phyloP scores from a whole-genome alignment of 2,329 filamentous ascomycete genomes.

The Thelonectria rubi region DNA sequence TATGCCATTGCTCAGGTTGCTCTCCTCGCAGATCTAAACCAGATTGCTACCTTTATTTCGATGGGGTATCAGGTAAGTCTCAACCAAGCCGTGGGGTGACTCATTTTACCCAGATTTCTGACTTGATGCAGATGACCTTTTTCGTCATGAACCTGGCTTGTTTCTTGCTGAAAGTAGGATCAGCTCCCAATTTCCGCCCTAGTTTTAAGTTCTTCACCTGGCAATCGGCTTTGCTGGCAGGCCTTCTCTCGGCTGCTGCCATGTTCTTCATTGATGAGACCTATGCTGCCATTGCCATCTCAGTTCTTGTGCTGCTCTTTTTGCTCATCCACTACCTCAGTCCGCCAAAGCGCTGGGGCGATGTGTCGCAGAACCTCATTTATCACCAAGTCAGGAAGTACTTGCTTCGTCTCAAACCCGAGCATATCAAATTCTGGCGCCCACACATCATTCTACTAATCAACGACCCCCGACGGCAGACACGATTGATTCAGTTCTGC shows the following conservation, averaged over 20 bases:
- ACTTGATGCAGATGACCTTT: conserved; percentile 75
- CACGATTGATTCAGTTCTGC: conserved; percentile 87
- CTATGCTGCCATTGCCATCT: conserved; percentile 80
- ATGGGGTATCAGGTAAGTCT: conserved; percentile 81
- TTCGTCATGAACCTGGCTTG: conserved; percentile 88
- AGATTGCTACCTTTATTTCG: conserved; percentile 88
- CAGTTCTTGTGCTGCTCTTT: conserved; percentile 79
- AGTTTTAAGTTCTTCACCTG: conserved; percentile 91
- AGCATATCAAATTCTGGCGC: conserved; percentile 94
- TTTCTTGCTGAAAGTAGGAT: conserved; percentile 85
- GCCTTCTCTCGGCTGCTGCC: conserved; percentile 77
- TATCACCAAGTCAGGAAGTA: conserved; percentile 90
- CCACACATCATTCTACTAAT: conserved; percentile 87
- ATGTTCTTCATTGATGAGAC: conserved; percentile 93
- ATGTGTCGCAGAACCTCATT: conserved; percentile 88
- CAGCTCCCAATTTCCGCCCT: conserved; percentile 87
- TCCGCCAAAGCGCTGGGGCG: conserved; percentile 88
- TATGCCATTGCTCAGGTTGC: conserved; percentile 80
- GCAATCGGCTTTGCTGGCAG: conserved; percentile 80
- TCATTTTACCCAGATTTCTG: conserved; percentile 14
- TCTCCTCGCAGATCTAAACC: conserved; percentile 84
- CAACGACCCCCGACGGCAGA: conserved; percentile 83
- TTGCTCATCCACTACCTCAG: conserved; percentile 85
- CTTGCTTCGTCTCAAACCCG: conserved; percentile 80
- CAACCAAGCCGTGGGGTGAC: not conserved